These are phyloP conservation scores for Malania oleifera DNA, from an alignment of 164 flowering plant species.

Conservation along the genomic window DNA sequence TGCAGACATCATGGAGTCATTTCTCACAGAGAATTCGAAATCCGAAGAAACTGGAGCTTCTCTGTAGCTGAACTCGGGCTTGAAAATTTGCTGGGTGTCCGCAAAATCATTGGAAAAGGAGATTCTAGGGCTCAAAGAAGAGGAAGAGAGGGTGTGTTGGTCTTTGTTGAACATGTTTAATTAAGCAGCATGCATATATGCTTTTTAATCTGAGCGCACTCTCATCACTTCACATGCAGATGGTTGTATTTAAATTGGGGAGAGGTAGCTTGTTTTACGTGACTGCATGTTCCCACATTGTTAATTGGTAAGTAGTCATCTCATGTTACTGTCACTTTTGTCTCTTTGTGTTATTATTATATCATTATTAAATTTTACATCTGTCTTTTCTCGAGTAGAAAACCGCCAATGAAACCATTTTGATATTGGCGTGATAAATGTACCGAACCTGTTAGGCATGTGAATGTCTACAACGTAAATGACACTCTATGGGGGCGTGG, in stretches of 20 bases:
- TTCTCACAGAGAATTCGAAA: slow-evolving; percentile 59
- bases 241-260: slow-evolving; percentile 20
- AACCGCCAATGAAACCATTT: not conserved
- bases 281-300: not conserved
- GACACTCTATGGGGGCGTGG: too few species aligned
- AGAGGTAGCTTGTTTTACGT: not conserved
- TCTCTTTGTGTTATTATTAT: not conserved
- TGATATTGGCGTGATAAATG: not conserved
- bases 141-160: slow-evolving; percentile 28
- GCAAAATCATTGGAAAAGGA: slow-evolving; percentile 80
- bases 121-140: slow-evolving; percentile 67
- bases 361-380: too few species aligned
- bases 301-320: not conserved
- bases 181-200: too few species aligned
- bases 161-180: slow-evolving; percentile 68
- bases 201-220: too few species aligned
- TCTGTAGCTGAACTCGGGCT: slow-evolving; percentile 36
- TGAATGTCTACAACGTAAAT: too few species aligned
- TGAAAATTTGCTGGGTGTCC: slow-evolving; percentile 37
- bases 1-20: slow-evolving; percentile 48
- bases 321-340: not conserved
- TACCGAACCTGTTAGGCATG: too few species aligned
- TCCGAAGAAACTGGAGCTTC: slow-evolving; percentile 63
- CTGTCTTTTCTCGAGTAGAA: not conserved
- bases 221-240: slow-evolving; percentile 14